Percentiles rank a stretch among this genome's conserved stretches.
Evolutionary conservation across 2,329 filamentous ascomycete species (phyloP).

Genomic region (Pyrenophora tritici-repentis): DNA sequence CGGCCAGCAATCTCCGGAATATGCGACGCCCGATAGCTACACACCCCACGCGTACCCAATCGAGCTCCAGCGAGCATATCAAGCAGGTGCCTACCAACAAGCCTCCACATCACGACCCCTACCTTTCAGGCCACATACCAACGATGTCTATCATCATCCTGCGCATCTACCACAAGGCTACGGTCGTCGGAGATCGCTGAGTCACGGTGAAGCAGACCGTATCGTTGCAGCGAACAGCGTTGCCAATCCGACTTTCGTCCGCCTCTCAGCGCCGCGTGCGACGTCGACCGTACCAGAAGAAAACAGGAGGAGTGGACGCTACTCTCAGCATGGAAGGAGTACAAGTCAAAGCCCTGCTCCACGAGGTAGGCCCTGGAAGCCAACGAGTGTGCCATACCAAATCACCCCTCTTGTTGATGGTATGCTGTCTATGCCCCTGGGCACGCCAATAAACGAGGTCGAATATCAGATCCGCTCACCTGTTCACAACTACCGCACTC

Average conservation of each 20-base stretch:
- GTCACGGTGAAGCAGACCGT: constrained; percentile 27
- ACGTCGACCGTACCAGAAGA: constrained; percentile 11
- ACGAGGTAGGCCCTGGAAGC: constrained; percentile 4
- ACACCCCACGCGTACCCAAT: constrained; percentile 26
- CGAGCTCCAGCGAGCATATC: constrained; percentile 17
- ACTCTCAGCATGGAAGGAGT: constrained; percentile 7
- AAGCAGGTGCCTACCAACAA: constrained; percentile 1
- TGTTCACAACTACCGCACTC: neutral
- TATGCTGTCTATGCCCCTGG: constrained; percentile 20
- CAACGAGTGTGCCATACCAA: constrained; percentile 12
- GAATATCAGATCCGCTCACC: neutral
- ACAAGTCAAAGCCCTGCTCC: constrained; percentile 11
- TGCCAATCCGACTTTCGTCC: constrained; percentile 31
- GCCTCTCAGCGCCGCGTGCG: constrained; percentile 23
- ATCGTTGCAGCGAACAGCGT: constrained; percentile 6
- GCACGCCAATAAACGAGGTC: constrained; percentile 16
- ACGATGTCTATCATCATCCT: constrained; percentile 4
- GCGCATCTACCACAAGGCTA: constrained; percentile 11
- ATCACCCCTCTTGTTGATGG: constrained; percentile 3
- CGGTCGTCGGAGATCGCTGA: constrained; percentile 37
- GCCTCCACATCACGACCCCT: constrained; percentile 7
- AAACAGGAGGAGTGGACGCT: constrained; percentile 2
- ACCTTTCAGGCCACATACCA: constrained; percentile 12
- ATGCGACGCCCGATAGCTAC: constrained; percentile 16
- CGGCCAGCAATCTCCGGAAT: constrained; percentile 3